Percentiles rank a stretch among this genome's conserved stretches.
phyloP scores from a whole-genome alignment of 768 basidiomycete species.

The Termitomyces sp. region DNA sequence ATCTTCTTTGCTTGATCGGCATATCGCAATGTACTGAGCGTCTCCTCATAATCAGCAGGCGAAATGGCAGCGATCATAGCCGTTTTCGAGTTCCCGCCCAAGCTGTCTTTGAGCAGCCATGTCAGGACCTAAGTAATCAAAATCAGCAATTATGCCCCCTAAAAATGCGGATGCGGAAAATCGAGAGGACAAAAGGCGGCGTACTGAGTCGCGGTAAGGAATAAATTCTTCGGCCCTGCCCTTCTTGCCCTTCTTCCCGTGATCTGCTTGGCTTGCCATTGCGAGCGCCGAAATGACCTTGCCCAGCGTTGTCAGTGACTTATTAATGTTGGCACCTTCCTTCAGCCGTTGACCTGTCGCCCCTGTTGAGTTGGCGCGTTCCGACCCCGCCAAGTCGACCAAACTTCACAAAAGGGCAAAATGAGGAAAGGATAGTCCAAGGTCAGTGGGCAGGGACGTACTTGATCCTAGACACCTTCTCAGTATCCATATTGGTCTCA shows the following conservation, averaged over 20 bases:
- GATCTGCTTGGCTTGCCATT: conserved; percentile 53
- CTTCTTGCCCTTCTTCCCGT: conserved; percentile 81
- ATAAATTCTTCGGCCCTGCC: conserved; percentile 89
- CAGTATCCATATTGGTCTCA: conserved; percentile 84
- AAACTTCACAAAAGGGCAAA: conserved; percentile 41
- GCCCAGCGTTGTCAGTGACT: conserved; percentile 94
- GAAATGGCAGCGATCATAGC: conserved; percentile 99
- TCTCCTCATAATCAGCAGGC: conserved; percentile 98
- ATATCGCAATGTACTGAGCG: conserved; percentile 92
- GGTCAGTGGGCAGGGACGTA: conserved; percentile 24
- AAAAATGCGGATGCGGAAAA: conserved; percentile 2
- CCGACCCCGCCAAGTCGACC: conserved; percentile 95
- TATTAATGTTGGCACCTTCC: conserved; percentile 99
- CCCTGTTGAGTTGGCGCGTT: conserved; percentile 95
- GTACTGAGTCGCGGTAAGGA: conserved; percentile 94
- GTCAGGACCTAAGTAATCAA: conserved; percentile 69
- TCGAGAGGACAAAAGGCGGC: conserved; percentile 21
- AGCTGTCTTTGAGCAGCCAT: conserved; percentile 96
- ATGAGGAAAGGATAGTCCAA: conserved; percentile 9
- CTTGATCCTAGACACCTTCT: conserved; percentile 99
- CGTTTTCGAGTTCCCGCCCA: conserved; percentile 96
- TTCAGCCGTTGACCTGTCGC: conserved; percentile 95
- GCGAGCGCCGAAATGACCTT: conserved; percentile 96
- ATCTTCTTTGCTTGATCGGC: conserved; percentile 99
- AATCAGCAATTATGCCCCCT: background rate